phyloP scores from a whole-genome alignment of 164 flowering plant species.

The Magnolia officinalis region DNA sequence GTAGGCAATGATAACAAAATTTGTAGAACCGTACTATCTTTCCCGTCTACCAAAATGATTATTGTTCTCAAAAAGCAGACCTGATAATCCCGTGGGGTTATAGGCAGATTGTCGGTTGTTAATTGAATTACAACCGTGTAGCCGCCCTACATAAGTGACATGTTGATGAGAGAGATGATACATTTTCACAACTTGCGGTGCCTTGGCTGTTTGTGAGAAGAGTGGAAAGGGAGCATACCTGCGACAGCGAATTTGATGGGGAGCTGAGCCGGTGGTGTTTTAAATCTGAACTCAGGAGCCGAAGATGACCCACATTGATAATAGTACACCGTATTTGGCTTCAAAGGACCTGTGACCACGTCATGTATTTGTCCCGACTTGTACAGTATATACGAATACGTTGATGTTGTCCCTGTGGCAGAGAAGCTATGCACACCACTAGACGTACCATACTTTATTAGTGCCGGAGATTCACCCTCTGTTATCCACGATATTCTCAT shows the following conservation, averaged over 20 bases:
- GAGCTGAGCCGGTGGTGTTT: constrained; percentile 58
- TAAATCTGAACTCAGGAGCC: constrained; percentile 36
- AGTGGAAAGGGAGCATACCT: constrained; percentile 25
- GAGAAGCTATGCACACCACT: constrained; percentile 25
- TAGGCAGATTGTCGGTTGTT: too few relatives aligned
- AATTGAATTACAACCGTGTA: too few relatives aligned
- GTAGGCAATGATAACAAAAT: too few relatives aligned
- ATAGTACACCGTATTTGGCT: constrained; percentile 43
- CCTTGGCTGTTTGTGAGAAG: background rate
- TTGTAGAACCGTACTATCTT: too few relatives aligned
- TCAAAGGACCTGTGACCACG: constrained; percentile 54
- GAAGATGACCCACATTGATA: constrained; percentile 39
- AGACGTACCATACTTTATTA: constrained; percentile 52
- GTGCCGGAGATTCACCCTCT: constrained; percentile 26
- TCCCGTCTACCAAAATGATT: too few relatives aligned
- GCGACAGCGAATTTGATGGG: constrained; percentile 57
- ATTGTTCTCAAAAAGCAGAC: too few relatives aligned
- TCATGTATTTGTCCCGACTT: constrained; percentile 58
- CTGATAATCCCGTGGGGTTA: too few relatives aligned
- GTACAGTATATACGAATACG: constrained; percentile 40
- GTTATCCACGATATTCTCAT: constrained; percentile 87
- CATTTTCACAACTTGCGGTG: too few relatives aligned
- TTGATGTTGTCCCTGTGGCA: constrained; percentile 37
- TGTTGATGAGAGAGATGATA: background rate
- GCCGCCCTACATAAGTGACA: background rate